A percentile compares a stretch with the other conserved stretches of the same genome.
Conservation (phyloP, 1,284 basidiomycete species). For the Vanrija pseudolonga region DNA sequence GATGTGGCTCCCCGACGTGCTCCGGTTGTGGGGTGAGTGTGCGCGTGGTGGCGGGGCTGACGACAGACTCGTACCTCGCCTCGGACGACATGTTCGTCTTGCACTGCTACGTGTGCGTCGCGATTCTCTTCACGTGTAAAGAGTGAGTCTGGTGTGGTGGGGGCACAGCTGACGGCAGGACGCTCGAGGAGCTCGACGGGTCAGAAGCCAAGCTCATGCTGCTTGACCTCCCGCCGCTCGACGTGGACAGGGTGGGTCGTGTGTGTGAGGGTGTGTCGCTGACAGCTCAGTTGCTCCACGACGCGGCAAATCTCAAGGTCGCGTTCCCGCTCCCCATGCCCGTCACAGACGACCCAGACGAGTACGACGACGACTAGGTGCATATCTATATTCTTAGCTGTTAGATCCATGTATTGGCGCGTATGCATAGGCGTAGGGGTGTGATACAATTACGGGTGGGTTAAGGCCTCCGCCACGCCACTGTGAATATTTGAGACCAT, state of each 20-base stretch:
- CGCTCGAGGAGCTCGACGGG: slow-evolving; percentile 44
- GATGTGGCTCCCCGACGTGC: slow-evolving; percentile 46
- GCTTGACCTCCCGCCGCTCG: slow-evolving; percentile 45
- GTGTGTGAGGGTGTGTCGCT: background rate
- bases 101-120: slow-evolving; percentile 48
- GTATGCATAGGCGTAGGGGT: too few relatives aligned
- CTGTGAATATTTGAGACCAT: too few relatives aligned
- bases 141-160: slow-evolving; percentile 28
- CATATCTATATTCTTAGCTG: too few relatives aligned
- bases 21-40: slow-evolving; percentile 44
- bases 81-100: slow-evolving; percentile 44
- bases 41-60: background rate
- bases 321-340: slow-evolving; percentile 33
- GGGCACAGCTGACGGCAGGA: slow-evolving; percentile 7
- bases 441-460: too few relatives aligned
- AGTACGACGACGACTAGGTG: too few relatives aligned
- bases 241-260: slow-evolving; percentile 44
- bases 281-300: slow-evolving; percentile 33
- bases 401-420: too few relatives aligned
- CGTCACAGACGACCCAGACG: slow-evolving; percentile 16
- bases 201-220: slow-evolving; percentile 46
- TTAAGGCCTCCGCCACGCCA: too few relatives aligned
- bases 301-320: slow-evolving; percentile 40
- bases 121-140: slow-evolving; percentile 44
- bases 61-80: slow-evolving; percentile 43